Percentiles rank a stretch among this genome's conserved stretches.
phyloP scores from a whole-genome alignment of 2,329 filamentous ascomycete species.

The Xylariaceae sp. region DNA sequence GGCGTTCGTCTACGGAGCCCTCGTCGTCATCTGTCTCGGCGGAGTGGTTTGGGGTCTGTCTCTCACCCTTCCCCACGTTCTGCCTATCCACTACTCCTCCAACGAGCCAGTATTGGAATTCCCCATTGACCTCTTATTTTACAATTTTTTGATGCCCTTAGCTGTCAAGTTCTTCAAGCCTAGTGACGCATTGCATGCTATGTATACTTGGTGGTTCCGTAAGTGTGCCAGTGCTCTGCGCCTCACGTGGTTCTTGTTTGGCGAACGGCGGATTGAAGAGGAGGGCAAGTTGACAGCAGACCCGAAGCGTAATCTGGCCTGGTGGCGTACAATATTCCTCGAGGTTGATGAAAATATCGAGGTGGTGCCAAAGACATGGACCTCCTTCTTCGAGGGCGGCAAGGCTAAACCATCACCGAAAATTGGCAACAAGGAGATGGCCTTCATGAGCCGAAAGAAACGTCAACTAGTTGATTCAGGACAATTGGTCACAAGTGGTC shows the following conservation, averaged over 20 bases:
- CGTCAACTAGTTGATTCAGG: constrained; percentile 42
- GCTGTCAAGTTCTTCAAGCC: constrained; percentile 81
- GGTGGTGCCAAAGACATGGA: constrained; percentile 56
- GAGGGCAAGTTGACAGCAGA: constrained; percentile 59
- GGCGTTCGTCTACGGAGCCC: constrained; percentile 87
- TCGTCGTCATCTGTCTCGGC: constrained; percentile 89
- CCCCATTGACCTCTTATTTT: constrained; percentile 88
- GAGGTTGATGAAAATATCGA: constrained; percentile 39
- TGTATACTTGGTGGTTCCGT: constrained; percentile 97
- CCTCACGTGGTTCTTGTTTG: constrained; percentile 90
- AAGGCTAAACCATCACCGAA: constrained; percentile 39
- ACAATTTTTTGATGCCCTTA: constrained; percentile 92
- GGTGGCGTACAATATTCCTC: constrained; percentile 44
- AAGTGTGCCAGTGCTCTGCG: constrained; percentile 75
- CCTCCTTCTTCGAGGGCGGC: constrained; percentile 48
- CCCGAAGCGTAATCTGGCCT: constrained; percentile 30
- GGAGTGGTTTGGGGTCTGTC: constrained; percentile 93
- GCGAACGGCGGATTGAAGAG: constrained; percentile 74
- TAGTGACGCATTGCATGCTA: constrained; percentile 73
- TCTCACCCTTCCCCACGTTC: constrained; percentile 61
- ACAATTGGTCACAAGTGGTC: constrained; percentile 65
- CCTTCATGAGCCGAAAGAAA: constrained; percentile 38
- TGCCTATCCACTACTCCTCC: constrained; percentile 91
- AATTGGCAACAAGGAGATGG: constrained; percentile 36
- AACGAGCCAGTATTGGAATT: constrained; percentile 93